A percentile compares a stretch with the other conserved stretches of the same genome.
Conservation (phyloP, 805 yeast species). For the Maudiozyma serrabonitensis region DNA sequence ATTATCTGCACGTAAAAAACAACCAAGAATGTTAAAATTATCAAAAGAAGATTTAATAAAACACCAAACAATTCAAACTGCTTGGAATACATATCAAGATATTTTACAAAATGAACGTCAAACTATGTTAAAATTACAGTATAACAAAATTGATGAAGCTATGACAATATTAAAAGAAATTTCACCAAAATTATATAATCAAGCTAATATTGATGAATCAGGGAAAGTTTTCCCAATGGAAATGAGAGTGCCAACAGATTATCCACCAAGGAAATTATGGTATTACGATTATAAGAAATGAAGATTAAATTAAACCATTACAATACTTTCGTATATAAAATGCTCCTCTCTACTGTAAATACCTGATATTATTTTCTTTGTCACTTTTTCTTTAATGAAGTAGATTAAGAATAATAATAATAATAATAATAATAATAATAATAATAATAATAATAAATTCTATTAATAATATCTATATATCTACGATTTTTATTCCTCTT, state of each 20-base stretch:
- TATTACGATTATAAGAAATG: constrained; percentile 5
- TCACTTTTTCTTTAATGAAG: no score
- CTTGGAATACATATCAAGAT: constrained; percentile 63
- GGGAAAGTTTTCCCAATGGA: constrained; percentile 71
- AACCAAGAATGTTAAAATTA: constrained; percentile 70
- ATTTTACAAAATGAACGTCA: constrained; percentile 37
- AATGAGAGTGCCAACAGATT: constrained; percentile 79
- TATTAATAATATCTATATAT: background rate
- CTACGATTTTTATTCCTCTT: background rate
- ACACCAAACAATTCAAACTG: constrained; percentile 71
- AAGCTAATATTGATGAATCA: constrained; percentile 49
- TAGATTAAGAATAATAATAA: background rate
- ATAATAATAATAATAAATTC: background rate
- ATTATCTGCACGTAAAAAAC: constrained; percentile 76
- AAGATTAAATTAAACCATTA: background rate
- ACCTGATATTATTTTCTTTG: background rate
- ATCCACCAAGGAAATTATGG: constrained; percentile 53
- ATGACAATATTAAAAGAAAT: constrained; percentile 53
- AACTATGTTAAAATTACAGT: constrained; percentile 47
- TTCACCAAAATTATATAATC: constrained; percentile 46
- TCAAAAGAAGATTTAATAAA: constrained; percentile 69
- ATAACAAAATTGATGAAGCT: constrained; percentile 55
- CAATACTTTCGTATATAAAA: no score
- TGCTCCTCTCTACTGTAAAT: background rate
- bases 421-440: background rate